Evolutionary conservation across 352 stramenopile species (phyloP), one percentile per base, ranked within the genome.

Genomic region (Chrysophaeum taylorii): DNA sequence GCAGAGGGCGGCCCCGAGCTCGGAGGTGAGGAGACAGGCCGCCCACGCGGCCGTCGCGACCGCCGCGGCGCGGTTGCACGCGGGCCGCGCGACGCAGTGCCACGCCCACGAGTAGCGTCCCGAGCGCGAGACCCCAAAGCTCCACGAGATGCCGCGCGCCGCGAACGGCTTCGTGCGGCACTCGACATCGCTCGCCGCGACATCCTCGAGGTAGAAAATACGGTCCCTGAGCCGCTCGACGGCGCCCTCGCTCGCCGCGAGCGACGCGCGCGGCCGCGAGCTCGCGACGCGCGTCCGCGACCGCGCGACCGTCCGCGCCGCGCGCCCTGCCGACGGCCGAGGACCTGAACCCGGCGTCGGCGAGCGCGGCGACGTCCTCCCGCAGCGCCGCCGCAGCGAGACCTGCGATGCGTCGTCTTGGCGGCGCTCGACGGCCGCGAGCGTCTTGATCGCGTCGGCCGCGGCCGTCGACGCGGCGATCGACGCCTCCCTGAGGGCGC

Each of bases 321-420:
- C 45, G 45, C 45, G 18, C 12, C 7, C 12, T 16, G 45, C 45
- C 7, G 7, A 7, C n/a, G n/a, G n/a, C n/a, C n/a, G n/a, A n/a
- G n/a, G n/a, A n/a, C n/a, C n/a, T n/a, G n/a, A n/a, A n/a, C n/a
- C n/a, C n/a, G n/a, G n/a, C n/a, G n/a, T n/a, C n/a, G n/a, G n/a
- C n/a, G n/a, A n/a, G n/a, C n/a, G n/a, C n/a, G n/a, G 23, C 45
- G 12, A 7, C 5, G 45, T 54, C 45, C 45, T 27, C 23, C n/a
- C n/a, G n/a, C 64, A 77, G 79, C 0, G 85, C 77, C 70, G 87
- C 12, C 45, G 12, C 18, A 54, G 45, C 7, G 45, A 16, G 7
- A 7, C 45, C 45, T 16, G 18, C 18, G 5, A 29, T 16, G 23
- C 23, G 18, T 54, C 23, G 18, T 12, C 45, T 9, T 23, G 5